phyloP scores from a whole-genome alignment of 495 filamentous ascomycete species.

The Talaromyces adpressus region DNA sequence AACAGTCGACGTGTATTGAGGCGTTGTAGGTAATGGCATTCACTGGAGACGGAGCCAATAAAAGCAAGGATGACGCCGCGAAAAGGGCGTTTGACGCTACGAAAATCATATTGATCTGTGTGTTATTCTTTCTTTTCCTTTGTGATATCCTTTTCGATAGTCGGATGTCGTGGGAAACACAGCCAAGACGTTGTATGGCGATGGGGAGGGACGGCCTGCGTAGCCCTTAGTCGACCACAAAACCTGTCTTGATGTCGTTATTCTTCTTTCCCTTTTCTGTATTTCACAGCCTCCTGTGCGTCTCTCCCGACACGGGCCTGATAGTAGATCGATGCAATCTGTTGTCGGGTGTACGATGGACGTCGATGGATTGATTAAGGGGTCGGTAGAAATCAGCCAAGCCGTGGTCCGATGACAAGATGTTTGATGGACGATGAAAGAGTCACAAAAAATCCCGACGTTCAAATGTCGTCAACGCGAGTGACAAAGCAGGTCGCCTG shows the following conservation, averaged over 20 bases:
- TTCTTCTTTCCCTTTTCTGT: not conserved
- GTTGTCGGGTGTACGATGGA: not conserved
- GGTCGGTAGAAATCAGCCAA: not conserved
- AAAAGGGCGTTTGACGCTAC: constrained; percentile 23
- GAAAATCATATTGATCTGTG: constrained; percentile 22
- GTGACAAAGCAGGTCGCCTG: constrained; percentile 6
- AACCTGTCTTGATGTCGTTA: not conserved
- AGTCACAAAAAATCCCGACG: not conserved
- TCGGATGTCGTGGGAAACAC: not conserved
- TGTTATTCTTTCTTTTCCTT: not conserved
- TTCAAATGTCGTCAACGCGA: not conserved
- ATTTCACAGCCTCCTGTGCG: not conserved
- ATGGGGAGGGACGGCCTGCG: constrained; percentile 38
- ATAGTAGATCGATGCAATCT: not conserved
- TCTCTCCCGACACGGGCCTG: not conserved
- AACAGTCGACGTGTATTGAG: constrained; percentile 15
- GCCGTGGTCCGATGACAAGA: not conserved
- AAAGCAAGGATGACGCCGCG: constrained; percentile 20
- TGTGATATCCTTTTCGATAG: not conserved
- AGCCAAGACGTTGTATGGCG: constrained; percentile 6
- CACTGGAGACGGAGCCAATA: constrained; percentile 16
- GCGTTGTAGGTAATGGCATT: constrained; percentile 17
- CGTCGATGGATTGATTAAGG: not conserved
- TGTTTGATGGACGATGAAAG: not conserved
- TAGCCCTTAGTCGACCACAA: constrained; percentile 23